These are phyloP conservation scores for Pleurotus giganteus DNA, from an alignment of 768 basidiomycete genomes.

Conservation along the genomic window DNA sequence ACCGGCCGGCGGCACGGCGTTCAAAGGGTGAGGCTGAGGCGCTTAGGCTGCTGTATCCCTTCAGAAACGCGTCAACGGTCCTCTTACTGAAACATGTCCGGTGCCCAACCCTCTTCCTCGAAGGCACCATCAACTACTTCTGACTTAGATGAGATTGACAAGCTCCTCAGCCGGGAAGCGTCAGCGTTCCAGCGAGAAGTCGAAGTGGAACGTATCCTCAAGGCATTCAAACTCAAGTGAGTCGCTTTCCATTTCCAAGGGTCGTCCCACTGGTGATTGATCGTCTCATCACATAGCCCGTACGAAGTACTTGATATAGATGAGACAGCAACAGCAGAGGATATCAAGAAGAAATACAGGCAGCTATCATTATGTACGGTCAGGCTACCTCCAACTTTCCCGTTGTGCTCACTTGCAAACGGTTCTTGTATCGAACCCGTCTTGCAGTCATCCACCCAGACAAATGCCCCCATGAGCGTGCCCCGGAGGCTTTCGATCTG, in stretches of 20 bases:
- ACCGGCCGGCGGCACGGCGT: conserved; percentile 1
- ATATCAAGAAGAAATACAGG: conserved; percentile 86
- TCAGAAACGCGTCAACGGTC: too few species aligned
- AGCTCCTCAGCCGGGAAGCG: conserved; percentile 74
- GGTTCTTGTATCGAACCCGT: conserved; percentile 9
- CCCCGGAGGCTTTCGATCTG: conserved; percentile 90
- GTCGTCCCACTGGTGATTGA: neutral
- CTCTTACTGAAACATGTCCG: conserved; percentile 9
- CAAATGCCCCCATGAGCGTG: conserved; percentile 85
- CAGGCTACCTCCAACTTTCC: conserved; percentile 3
- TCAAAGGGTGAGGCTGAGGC: neutral
- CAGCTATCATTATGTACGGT: conserved; percentile 81
- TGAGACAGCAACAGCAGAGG: conserved; percentile 67
- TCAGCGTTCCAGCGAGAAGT: conserved; percentile 84
- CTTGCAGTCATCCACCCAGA: conserved; percentile 93
- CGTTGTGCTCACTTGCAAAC: neutral
- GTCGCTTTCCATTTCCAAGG: conserved; percentile 19
- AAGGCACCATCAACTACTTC: conserved; percentile 11
- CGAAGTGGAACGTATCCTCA: conserved; percentile 89
- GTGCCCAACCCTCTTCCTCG: conserved; percentile 12
- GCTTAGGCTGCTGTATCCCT: neutral
- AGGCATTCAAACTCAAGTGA: conserved; percentile 95
- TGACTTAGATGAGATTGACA: conserved; percentile 62
- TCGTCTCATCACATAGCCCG: conserved; percentile 49
- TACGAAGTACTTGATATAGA: conserved; percentile 91